These are phyloP conservation scores for Triticum urartu DNA, from an alignment of 176 grass and related monocot species.

Conservation along the genomic window DNA sequence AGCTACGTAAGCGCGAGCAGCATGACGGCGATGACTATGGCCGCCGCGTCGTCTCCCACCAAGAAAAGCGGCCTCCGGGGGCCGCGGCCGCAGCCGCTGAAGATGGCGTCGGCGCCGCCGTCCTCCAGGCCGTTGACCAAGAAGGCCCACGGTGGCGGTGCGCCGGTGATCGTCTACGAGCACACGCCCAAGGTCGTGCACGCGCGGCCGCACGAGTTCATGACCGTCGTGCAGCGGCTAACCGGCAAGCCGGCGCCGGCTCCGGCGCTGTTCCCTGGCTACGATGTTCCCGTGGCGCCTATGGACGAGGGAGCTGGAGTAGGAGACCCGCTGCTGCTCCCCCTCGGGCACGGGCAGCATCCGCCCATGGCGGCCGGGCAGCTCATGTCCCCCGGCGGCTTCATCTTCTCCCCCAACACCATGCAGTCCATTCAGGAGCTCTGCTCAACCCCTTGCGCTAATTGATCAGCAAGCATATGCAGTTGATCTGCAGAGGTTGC, in stretches of 20 bases:
- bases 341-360: conserved; percentile 43
- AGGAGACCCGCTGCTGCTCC: conserved; percentile 45
- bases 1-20: not conserved
- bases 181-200: conserved; percentile 61
- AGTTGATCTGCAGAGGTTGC: not conserved
- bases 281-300: not conserved
- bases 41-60: conserved; percentile 25
- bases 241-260: conserved; percentile 39
- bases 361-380: conserved; percentile 36
- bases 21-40: conserved; percentile 35
- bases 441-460: conserved; percentile 37
- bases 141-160: not conserved
- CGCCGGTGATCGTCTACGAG: conserved; percentile 58
- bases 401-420: conserved; percentile 47
- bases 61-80: conserved; percentile 49
- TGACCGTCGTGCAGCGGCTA: conserved; percentile 65
- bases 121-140: not conserved
- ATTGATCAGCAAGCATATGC: not conserved
- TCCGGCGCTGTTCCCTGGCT: not conserved
- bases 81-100: conserved; percentile 34
- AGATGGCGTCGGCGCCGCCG: conserved; percentile 27
- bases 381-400: conserved; percentile 37
- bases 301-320: not conserved
- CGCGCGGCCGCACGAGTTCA: conserved; percentile 64
- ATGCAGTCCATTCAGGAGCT: conserved; percentile 51